A percentile compares a stretch with the other conserved stretches of the same genome.
These are phyloP conservation scores for Pseudocercospora fuligena DNA, from an alignment of 2,329 filamentous ascomycete genomes.

Conservation along the genomic window DNA sequence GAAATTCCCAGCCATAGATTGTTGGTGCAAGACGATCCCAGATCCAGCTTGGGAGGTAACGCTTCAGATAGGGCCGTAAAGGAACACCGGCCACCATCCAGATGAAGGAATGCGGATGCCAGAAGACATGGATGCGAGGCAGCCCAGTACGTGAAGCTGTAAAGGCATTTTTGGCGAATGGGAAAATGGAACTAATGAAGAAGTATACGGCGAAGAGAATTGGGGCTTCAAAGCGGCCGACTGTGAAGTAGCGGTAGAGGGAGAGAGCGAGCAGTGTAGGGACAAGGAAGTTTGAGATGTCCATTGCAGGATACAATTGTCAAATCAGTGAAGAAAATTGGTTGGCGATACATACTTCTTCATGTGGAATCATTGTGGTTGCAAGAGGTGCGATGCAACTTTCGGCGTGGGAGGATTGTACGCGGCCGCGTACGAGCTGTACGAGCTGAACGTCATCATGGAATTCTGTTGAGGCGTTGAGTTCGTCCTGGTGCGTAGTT, in stretches of 20 bases:
- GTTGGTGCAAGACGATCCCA: constrained; percentile 30
- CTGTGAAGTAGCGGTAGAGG: constrained; percentile 6
- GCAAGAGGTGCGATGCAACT: neutral
- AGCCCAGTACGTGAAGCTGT: neutral
- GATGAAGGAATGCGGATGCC: constrained; percentile 33
- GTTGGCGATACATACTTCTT: neutral
- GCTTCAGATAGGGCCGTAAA: constrained; percentile 28
- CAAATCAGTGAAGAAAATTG: neutral
- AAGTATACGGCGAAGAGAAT: neutral
- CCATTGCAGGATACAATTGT: neutral
- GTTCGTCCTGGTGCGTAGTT: neutral
- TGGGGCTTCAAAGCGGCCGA: neutral
- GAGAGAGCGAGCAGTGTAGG: constrained; percentile 1
- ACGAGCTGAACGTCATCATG: neutral
- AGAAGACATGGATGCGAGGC: constrained; percentile 7
- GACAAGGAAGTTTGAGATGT: neutral
- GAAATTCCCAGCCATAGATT: constrained; percentile 38
- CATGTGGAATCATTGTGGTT: neutral
- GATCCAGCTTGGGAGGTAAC: constrained; percentile 27
- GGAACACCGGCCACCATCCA: constrained; percentile 36
- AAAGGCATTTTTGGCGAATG: neutral
- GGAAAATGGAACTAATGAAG: neutral
- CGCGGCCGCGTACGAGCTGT: neutral
- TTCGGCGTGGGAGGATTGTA: neutral
- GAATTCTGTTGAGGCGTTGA: neutral